phyloP scores from a whole-genome alignment of 257 asterid species.

The Cinchona pubescens region DNA sequence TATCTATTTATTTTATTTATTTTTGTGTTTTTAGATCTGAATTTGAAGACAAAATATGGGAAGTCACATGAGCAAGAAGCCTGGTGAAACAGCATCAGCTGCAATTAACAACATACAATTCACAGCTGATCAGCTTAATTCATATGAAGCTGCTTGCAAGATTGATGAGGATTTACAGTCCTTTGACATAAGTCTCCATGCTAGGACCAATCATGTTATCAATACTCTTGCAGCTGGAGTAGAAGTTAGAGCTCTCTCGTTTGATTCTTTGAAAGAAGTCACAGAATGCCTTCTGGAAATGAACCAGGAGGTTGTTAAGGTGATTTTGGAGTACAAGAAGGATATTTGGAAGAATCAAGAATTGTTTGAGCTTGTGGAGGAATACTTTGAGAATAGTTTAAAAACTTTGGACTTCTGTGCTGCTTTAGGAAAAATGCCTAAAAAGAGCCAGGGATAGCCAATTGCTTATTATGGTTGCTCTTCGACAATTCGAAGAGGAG shows the following conservation, averaged over 20 bases:
- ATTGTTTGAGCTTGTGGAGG: slow-evolving; percentile 76
- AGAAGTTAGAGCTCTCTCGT: slow-evolving; percentile 77
- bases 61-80: slow-evolving; percentile 78
- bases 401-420: slow-evolving; percentile 69
- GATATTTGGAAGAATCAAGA: slow-evolving; percentile 92
- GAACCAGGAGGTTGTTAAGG: slow-evolving; percentile 90
- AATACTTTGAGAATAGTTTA: slow-evolving; percentile 74
- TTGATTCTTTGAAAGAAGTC: slow-evolving; percentile 74
- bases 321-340: slow-evolving; percentile 79
- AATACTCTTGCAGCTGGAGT: slow-evolving; percentile 75
- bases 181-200: slow-evolving; percentile 65
- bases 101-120: slow-evolving; percentile 49
- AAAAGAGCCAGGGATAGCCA: slow-evolving; percentile 68
- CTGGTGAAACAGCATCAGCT: slow-evolving; percentile 58
- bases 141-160: slow-evolving; percentile 83
- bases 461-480: slow-evolving; percentile 67
- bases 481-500: slow-evolving; percentile 70
- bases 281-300: slow-evolving; percentile 80
- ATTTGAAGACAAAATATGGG: slow-evolving; percentile 60
- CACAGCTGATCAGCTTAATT: slow-evolving; percentile 49
- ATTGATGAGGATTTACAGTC: slow-evolving; percentile 59
- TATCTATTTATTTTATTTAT: too few relatives aligned
- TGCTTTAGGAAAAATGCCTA: slow-evolving; percentile 72
- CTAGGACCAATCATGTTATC: slow-evolving; percentile 59
- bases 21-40: slow-evolving; percentile 18